A percentile compares a stretch with the other conserved stretches of the same genome.
These are phyloP conservation scores for Dissophora ornata DNA, from an alignment of 192 early-diverging fungal genomes.

Conservation along the genomic window DNA sequence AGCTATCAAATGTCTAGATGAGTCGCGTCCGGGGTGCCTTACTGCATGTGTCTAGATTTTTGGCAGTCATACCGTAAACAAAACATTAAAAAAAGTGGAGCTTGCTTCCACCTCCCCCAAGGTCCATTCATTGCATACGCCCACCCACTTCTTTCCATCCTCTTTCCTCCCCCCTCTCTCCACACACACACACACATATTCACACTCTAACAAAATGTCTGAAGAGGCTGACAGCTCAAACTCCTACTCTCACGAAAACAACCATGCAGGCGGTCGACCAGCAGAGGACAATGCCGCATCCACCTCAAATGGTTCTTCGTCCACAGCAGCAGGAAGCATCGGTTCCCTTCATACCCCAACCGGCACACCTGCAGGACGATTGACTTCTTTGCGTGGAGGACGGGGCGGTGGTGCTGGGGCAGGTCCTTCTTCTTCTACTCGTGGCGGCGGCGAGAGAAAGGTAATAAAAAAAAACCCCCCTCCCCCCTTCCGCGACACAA, in stretches of 20 bases:
- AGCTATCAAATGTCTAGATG: no score
- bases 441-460: conserved; percentile 35
- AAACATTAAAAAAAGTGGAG: background rate
- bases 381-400: conserved; percentile 47
- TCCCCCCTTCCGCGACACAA: no score
- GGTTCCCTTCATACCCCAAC: conserved; percentile 47
- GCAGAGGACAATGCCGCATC: background rate
- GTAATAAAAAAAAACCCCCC: background rate
- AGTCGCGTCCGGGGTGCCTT: no score
- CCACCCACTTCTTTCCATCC: background rate
- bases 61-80: conserved; percentile 5
- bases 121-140: background rate
- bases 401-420: conserved; percentile 23
- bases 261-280: background rate
- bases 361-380: conserved; percentile 36
- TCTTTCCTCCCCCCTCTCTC: background rate
- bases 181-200: background rate
- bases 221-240: conserved; percentile 39
- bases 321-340: conserved; percentile 34
- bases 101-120: background rate
- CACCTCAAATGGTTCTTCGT: background rate
- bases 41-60: no score
- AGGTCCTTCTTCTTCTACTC: conserved; percentile 26
- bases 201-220: conserved; percentile 23
- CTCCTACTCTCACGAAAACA: conserved; percentile 6